These are phyloP conservation scores for Ogataea pilisensis DNA, from an alignment of 805 yeast genomes.

Conservation along the genomic window DNA sequence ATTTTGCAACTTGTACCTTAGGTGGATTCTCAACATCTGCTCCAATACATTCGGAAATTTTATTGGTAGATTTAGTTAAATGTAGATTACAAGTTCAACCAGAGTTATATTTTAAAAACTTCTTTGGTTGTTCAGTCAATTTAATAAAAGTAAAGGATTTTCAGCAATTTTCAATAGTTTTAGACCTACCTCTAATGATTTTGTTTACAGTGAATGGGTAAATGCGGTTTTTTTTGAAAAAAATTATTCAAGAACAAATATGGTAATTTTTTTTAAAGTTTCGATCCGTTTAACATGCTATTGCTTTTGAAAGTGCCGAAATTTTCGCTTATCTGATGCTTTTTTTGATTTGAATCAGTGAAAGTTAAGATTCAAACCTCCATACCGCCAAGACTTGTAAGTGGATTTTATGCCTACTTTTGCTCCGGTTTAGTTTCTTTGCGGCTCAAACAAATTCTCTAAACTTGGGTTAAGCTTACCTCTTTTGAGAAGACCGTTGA, in stretches of 20 bases:
- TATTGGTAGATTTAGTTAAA: constrained; percentile 91
- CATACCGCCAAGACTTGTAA: constrained; percentile 73
- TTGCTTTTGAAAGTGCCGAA: constrained; percentile 92
- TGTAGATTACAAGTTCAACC: constrained; percentile 89
- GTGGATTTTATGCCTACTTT: constrained; percentile 56
- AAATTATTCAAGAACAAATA: constrained; percentile 85
- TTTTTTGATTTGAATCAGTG: constrained; percentile 93
- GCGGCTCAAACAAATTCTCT: constrained; percentile 98
- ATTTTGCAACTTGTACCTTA: constrained; percentile 66
- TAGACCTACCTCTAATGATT: constrained; percentile 91
- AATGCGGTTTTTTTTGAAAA: constrained; percentile 94
- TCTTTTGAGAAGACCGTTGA: constrained; percentile 90
- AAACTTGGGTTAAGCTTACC: constrained; percentile 96
- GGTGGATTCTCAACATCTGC: constrained; percentile 92
- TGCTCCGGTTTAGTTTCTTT: constrained; percentile 89
- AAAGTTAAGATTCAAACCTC: constrained; percentile 94
- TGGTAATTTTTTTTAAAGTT: constrained; percentile 60
- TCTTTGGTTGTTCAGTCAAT: constrained; percentile 67
- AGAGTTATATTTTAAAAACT: constrained; percentile 63
- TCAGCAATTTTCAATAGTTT: constrained; percentile 80
- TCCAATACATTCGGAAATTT: constrained; percentile 90
- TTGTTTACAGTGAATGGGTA: constrained; percentile 95
- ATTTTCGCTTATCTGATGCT: constrained; percentile 84
- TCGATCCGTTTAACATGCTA: constrained; percentile 69
- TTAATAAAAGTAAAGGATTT: constrained; percentile 65